Evolutionary conservation across 345 rosid species (phyloP), one percentile per base, ranked within the genome.

Genomic region (Noccaea bulbosa): DNA sequence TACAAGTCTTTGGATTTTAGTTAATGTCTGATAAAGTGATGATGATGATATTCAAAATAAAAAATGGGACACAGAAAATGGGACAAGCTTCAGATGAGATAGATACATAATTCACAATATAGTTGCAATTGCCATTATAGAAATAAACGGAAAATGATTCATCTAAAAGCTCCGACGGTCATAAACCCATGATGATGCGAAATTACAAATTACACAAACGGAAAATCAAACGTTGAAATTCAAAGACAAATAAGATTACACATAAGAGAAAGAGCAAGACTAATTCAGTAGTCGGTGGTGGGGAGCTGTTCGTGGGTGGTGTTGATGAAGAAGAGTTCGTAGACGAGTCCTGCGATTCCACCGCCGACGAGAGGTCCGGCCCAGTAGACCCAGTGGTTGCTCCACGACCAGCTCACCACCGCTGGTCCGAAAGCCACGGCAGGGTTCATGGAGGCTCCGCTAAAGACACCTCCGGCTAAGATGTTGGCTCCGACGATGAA

Each of bases 381-480:
- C 98, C 96, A 92, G 91, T 92, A 92, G 30, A 89, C 84, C 98
- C 98, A 92, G 80, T 92, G 98, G 83, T 87, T 77, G 3, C 59
- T 63, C 98, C 98, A 92, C 54, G 57, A 74, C 98, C 98, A 92
- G 94, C 94, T 88, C 24, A 92, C 96, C 45, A 92, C 76, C 0
- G 98, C 98, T 7, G 98, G 98, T 33, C 98, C 98, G 38, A 92
- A 92, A 7, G 98, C 87, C 34, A 92, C 98, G 0, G 98, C 98
- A 0, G 98, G 98, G 84, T 92, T 92, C 98, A 92, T 92, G 6
- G 98, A 92, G 14, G 96, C 98, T 48, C 98, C 98, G n/a, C 83
- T 87, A 53, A 92, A 92, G 1, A 89, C 94, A 0, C 96, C 98
- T 40, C 98, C 98, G 0, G 87, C 96, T 71, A 92, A 80, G 62